phyloP scores from a whole-genome alignment of 2,329 filamentous ascomycete genomes.

The Onygenales sp. region DNA sequence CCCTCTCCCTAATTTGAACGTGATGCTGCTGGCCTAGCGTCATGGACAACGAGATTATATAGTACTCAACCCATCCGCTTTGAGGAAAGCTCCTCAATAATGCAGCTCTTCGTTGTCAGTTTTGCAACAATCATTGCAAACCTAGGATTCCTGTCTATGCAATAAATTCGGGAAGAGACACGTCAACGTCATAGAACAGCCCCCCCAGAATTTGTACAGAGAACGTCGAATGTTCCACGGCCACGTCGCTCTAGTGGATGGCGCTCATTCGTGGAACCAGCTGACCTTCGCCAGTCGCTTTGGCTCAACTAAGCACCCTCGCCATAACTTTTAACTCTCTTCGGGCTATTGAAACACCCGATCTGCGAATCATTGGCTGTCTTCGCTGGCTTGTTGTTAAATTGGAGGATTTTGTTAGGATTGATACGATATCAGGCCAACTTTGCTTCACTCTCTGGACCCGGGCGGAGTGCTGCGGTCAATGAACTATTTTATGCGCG shows the following conservation, averaged over 20 bases:
- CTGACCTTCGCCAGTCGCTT: not conserved
- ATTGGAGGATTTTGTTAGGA: too few species aligned
- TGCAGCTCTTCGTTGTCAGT: slow-evolving; percentile 2
- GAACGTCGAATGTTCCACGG: slow-evolving; percentile 37
- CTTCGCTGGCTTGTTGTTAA: too few species aligned
- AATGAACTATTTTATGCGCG: not conserved
- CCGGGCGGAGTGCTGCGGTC: not conserved
- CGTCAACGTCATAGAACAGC: slow-evolving; percentile 22
- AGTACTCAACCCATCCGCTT: not conserved
- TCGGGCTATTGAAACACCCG: not conserved
- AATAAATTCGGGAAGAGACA: not conserved
- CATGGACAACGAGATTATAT: not conserved
- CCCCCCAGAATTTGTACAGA: slow-evolving; percentile 35
- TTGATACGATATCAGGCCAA: not conserved
- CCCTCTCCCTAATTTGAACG: not conserved
- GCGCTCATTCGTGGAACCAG: slow-evolving; percentile 31
- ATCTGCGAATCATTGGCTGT: not conserved
- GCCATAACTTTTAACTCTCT: slow-evolving; percentile 1
- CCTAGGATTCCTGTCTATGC: not conserved
- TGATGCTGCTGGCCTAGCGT: not conserved
- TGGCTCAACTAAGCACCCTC: slow-evolving; percentile 1
- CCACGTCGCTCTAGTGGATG: slow-evolving; percentile 32
- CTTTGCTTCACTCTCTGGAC: not conserved
- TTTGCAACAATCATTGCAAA: not conserved
- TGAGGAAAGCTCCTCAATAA: not conserved